Conservation (phyloP, 2,329 filamentous ascomycete species). For the Phialemoniopsis sp. region DNA sequence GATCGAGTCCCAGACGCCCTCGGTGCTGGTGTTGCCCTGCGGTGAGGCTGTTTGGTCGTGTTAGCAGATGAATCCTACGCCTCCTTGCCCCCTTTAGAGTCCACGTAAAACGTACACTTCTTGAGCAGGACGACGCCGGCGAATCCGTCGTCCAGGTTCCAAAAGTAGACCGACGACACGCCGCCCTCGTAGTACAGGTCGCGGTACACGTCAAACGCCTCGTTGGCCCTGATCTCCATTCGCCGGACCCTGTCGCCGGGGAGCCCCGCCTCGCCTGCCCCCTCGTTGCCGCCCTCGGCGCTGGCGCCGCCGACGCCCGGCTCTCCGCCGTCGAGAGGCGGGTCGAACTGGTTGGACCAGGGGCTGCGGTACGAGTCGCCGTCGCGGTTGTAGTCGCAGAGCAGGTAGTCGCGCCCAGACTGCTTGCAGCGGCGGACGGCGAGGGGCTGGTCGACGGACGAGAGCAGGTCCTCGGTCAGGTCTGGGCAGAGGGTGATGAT, state of each 20-base stretch:
- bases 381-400: constrained; percentile 99
- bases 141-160: constrained; percentile 97
- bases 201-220: constrained; percentile 94
- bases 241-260: constrained; percentile 87
- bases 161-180: constrained; percentile 94
- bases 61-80: no score
- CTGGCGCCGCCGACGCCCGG: constrained; percentile 47
- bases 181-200: constrained; percentile 97
- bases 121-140: constrained; percentile 94
- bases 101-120: no score
- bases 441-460: constrained; percentile 94
- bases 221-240: constrained; percentile 92
- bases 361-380: constrained; percentile 96
- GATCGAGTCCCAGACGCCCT: constrained; percentile 95
- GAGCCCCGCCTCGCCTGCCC: constrained; percentile 72
- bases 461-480: constrained; percentile 94
- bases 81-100: no score
- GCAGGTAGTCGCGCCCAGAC: constrained; percentile 89
- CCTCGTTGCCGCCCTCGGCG: constrained; percentile 48
- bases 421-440: constrained; percentile 81
- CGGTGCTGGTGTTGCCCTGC: constrained; percentile 55
- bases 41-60: constrained; percentile 51
- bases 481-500: constrained; percentile 87
- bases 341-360: constrained; percentile 99
- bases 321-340: constrained; percentile 64